Percentiles rank a stretch among this genome's conserved stretches.
Evolutionary conservation across 495 filamentous ascomycete species (phyloP).

Genomic region (Lepidopterella palustris): DNA sequence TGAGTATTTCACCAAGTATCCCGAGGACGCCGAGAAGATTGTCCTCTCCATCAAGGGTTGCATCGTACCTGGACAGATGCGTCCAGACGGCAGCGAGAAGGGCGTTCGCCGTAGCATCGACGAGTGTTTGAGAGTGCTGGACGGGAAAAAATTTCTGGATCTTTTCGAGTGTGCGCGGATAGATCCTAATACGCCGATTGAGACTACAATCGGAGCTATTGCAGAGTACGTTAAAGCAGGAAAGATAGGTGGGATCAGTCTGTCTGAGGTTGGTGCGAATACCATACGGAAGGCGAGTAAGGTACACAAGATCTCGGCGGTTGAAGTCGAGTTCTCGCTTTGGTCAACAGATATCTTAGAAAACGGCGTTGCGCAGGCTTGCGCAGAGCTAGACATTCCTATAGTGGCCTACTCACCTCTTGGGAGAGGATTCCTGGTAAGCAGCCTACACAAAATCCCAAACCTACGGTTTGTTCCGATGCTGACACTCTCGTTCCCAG

Average conservation of each 20-base stretch:
- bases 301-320: conserved; percentile 60
- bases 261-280: conserved; percentile 66
- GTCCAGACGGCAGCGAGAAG: conserved; percentile 54
- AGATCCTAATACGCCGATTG: conserved; percentile 56
- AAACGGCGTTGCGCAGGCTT: conserved; percentile 68
- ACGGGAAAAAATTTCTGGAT: conserved; percentile 73
- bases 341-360: conserved; percentile 59
- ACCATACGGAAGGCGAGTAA: conserved; percentile 70
- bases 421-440: conserved; percentile 39
- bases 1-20: conserved; percentile 60
- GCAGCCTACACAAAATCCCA: background rate
- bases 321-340: conserved; percentile 76
- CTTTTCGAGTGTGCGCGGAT: conserved; percentile 73
- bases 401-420: conserved; percentile 63
- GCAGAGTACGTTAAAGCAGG: conserved; percentile 63
- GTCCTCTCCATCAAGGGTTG: conserved; percentile 62
- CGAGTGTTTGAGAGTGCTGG: conserved; percentile 53
- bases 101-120: conserved; percentile 62
- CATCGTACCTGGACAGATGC: conserved; percentile 32
- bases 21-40: conserved; percentile 60
- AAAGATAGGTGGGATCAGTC: conserved; percentile 69
- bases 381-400: conserved; percentile 64
- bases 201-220: conserved; percentile 49
- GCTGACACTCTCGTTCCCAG: conserved; percentile 14
- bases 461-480: background rate